Evolutionary conservation across 495 filamentous ascomycete genomes (phyloP), one percentile per base, ranked within the genome.

Genomic region (Paragyromitra xinjiangensis): DNA sequence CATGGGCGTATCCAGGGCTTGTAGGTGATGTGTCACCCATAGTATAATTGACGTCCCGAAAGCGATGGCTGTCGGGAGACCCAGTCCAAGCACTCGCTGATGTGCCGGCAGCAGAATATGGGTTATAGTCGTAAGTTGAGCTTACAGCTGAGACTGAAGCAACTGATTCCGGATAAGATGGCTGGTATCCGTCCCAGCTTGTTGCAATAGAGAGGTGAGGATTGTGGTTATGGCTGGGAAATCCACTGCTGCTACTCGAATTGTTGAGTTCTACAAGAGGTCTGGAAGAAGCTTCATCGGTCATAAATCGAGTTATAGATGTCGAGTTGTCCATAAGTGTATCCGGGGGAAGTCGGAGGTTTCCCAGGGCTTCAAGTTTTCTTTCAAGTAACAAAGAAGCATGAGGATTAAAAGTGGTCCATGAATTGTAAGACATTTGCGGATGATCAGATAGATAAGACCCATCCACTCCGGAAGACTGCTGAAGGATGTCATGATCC

Each of bases 301-400:
- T 66, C 61, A 77, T 61, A 51, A 61, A 77, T 19, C 74, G 74
- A 1, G 51, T 4, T 29, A 77, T 22, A 34, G 67, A 55, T 50
- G 73, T 14, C 2, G 62, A 65, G 26, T 44, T 53, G 62, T 73
- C 61, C 34, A 59, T 59, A 42, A 11, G 22, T 58, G 51, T 42
- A 26, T 51, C 19, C 39, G 50, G 50, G 42, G 61, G 69, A 11
- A 77, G 50, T 44, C 26, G 34, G n/a, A 77, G 42, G 34, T 73
- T 14, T 19, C 29, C 68, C 29, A n/a, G 34, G 19, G 6, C 2
- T 22, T 77, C 40, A 29, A 77, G 12, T 34, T n/a, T 51, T 9
- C 8, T 22, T 44, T 62, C 12, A 19, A 73, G 40, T n/a, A 2
- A 11, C 7, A n/a, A 34, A 51, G 73, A 12, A 3, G 61, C 45